These are phyloP conservation scores for Podospora fimiseda DNA, from an alignment of 495 filamentous ascomycete species.

Conservation along the genomic window DNA sequence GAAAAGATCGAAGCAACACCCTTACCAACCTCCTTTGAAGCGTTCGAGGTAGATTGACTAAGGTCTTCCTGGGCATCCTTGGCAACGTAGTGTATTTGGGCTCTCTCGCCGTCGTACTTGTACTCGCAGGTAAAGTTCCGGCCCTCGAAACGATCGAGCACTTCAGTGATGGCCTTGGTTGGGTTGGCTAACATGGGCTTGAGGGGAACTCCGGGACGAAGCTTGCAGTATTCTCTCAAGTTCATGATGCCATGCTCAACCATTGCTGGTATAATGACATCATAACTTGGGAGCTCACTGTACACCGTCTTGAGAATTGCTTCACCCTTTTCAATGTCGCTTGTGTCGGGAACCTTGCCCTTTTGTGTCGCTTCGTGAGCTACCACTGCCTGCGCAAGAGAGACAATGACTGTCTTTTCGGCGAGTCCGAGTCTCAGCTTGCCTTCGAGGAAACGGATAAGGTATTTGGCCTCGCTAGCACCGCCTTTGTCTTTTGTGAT, in stretches of 20 bases:
- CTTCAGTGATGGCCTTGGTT: slow-evolving; percentile 97
- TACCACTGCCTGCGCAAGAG: slow-evolving; percentile 81
- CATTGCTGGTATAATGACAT: slow-evolving; percentile 88
- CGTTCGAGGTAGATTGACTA: slow-evolving; percentile 43
- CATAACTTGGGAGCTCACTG: slow-evolving; percentile 89
- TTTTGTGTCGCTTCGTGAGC: slow-evolving; percentile 68
- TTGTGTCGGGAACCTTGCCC: slow-evolving; percentile 58
- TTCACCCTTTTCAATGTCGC: slow-evolving; percentile 76
- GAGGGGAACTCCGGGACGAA: slow-evolving; percentile 87
- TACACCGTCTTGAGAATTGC: slow-evolving; percentile 82
- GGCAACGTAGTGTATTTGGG: slow-evolving; percentile 94
- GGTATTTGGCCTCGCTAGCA: slow-evolving; percentile 87
- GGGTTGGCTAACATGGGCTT: slow-evolving; percentile 99
- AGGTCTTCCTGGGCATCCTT: slow-evolving; percentile 63
- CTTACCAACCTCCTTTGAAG: slow-evolving; percentile 46
- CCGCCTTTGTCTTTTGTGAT: slow-evolving; percentile 92
- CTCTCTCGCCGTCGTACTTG: slow-evolving; percentile 96
- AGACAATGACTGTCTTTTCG: slow-evolving; percentile 84
- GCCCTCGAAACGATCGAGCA: slow-evolving; percentile 91
- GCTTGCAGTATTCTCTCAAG: slow-evolving; percentile 76
- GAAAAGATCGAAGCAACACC: slow-evolving; percentile 90
- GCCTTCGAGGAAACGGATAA: slow-evolving; percentile 88
- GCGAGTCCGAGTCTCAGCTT: slow-evolving; percentile 88
- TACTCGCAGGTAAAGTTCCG: slow-evolving; percentile 97
- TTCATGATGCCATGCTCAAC: slow-evolving; percentile 78